phyloP scores from a whole-genome alignment of 768 basidiomycete genomes.

The Pluteus cervinus region DNA sequence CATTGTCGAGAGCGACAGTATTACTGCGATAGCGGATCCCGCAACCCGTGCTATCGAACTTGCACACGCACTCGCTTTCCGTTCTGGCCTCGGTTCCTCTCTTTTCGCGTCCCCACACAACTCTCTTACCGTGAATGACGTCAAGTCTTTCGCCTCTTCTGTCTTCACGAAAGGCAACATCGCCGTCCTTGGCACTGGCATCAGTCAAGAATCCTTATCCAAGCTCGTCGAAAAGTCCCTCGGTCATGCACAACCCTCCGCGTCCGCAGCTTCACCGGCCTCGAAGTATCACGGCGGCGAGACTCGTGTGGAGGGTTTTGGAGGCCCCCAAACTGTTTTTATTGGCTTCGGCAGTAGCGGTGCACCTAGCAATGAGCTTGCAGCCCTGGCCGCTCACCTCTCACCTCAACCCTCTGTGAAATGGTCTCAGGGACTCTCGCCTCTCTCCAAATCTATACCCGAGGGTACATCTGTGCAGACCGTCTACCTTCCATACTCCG shows the following conservation, averaged over 20 bases:
- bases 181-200: conserved; percentile 84
- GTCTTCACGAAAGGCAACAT: conserved; percentile 77
- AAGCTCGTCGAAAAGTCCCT: conserved; percentile 71
- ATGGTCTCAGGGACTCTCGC: conserved; percentile 74
- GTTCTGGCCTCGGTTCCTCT: conserved; percentile 85
- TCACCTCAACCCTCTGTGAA: conserved; percentile 79
- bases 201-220: conserved; percentile 63
- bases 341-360: conserved; percentile 81
- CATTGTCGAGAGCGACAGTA: conserved; percentile 63
- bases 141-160: conserved; percentile 66
- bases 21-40: conserved; percentile 53
- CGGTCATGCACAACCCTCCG: conserved; percentile 33
- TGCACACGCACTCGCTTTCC: conserved; percentile 91
- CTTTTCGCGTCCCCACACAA: conserved; percentile 76
- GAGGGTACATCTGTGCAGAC: conserved; percentile 57
- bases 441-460: conserved; percentile 58
- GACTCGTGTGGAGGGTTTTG: conserved; percentile 60
- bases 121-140: conserved; percentile 57
- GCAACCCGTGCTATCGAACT: conserved; percentile 73
- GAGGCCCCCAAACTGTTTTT: conserved; percentile 71
- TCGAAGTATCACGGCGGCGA: conserved; percentile 77
- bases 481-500: conserved; percentile 85
- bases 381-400: conserved; percentile 75
- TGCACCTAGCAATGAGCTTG: conserved; percentile 61
- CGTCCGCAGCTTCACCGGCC: conserved; percentile 26